A percentile compares a stretch with the other conserved stretches of the same genome.
Evolutionary conservation across 495 filamentous ascomycete species (phyloP).

Genomic region (Viridothelium virens): DNA sequence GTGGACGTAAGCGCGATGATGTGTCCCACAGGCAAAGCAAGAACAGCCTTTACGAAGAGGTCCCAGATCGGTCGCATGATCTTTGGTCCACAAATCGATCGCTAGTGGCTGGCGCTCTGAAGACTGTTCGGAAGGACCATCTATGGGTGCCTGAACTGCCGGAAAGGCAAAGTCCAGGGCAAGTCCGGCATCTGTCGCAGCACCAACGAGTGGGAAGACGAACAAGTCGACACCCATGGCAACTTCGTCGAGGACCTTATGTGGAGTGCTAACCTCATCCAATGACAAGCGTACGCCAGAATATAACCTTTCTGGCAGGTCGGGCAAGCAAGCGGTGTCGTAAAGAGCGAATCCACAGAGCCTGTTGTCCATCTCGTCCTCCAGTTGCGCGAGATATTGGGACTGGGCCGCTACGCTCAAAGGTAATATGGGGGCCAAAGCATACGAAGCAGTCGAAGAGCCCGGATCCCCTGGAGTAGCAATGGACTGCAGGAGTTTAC

Average conservation of each 20-base stretch:
- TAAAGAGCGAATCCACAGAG: constrained; percentile 80
- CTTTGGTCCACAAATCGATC: constrained; percentile 61
- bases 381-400: constrained; percentile 64
- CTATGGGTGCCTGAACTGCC: constrained; percentile 23
- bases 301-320: constrained; percentile 50
- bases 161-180: constrained; percentile 76
- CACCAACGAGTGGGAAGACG: constrained; percentile 62
- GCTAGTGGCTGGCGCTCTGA: constrained; percentile 46
- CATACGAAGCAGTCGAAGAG: constrained; percentile 9
- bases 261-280: constrained; percentile 57
- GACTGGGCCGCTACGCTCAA: constrained; percentile 64
- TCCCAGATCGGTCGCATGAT: constrained; percentile 48
- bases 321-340: constrained; percentile 58
- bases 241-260: constrained; percentile 65
- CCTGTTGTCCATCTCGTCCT: constrained; percentile 42
- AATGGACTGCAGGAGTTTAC: background rate
- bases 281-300: constrained; percentile 67
- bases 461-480: background rate
- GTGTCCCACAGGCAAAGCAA: constrained; percentile 78
- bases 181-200: constrained; percentile 75
- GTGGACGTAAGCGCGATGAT: constrained; percentile 79
- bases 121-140: background rate
- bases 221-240: constrained; percentile 72
- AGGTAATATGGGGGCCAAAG: constrained; percentile 79
- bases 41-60: constrained; percentile 55